phyloP scores from a whole-genome alignment of 768 basidiomycete genomes.

The Auricularia cornea region DNA sequence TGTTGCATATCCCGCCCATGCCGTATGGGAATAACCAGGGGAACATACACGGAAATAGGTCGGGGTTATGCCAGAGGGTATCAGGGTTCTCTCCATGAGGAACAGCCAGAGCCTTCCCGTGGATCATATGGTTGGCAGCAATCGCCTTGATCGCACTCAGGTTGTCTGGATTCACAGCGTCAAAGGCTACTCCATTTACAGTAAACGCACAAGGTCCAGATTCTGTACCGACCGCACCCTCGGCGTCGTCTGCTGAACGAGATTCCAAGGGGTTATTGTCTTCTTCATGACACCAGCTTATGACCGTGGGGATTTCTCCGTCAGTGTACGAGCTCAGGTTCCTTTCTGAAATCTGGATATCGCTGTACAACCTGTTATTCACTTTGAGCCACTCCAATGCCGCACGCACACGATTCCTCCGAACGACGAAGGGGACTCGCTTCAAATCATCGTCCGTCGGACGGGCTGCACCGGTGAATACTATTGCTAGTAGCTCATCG shows the following conservation, averaged over 20 bases:
- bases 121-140: constrained; percentile 23
- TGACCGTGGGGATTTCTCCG: background rate
- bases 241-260: background rate
- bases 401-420: background rate
- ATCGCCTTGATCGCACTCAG: constrained; percentile 13
- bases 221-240: background rate
- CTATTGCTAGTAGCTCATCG: too few species aligned
- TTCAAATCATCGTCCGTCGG: background rate
- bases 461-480: too few species aligned
- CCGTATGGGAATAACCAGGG: constrained; percentile 38
- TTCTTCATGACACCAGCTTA: background rate
- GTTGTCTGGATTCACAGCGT: constrained; percentile 15
- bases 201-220: constrained; percentile 28
- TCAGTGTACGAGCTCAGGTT: background rate
- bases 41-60: constrained; percentile 30
- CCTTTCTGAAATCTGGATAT: background rate
- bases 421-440: background rate
- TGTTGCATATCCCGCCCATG: constrained; percentile 24
- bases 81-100: constrained; percentile 20
- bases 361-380: background rate
- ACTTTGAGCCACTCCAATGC: background rate
- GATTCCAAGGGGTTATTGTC: background rate
- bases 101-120: constrained; percentile 20
- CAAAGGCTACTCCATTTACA: constrained; percentile 30
- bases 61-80: constrained; percentile 27